Conservation (phyloP, 2,329 filamentous ascomycete genomes). For the Trichoderma asperellum region DNA sequence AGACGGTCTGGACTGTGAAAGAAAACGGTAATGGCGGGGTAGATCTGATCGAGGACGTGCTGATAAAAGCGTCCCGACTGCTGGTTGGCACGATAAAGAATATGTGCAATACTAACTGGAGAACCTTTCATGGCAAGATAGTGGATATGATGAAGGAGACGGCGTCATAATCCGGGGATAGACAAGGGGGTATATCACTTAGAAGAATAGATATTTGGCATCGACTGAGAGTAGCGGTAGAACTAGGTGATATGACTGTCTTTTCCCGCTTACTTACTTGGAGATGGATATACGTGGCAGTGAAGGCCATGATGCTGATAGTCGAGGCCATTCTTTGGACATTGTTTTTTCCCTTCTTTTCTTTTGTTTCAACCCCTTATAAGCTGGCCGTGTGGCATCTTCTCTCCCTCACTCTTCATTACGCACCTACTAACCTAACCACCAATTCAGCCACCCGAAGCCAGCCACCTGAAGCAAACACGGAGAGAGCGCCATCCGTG, state of each 20-base stretch:
- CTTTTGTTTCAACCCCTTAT: background rate
- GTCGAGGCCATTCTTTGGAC: background rate
- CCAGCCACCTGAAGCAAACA: background rate
- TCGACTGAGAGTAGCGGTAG: background rate
- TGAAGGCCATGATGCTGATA: too few relatives aligned
- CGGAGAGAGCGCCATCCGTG: background rate
- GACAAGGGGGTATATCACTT: background rate
- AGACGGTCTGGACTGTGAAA: slow-evolving; percentile 54
- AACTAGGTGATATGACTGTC: background rate
- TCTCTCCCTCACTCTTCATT: background rate
- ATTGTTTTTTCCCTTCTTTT: background rate
- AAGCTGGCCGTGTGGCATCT: background rate
- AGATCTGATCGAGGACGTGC: slow-evolving; percentile 54
- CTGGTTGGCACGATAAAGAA: slow-evolving; percentile 54
- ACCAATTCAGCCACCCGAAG: background rate
- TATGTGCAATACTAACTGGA: slow-evolving; percentile 57
- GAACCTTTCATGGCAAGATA: slow-evolving; percentile 50
- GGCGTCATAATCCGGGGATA: background rate
- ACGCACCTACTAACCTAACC: background rate
- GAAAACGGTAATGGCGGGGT: slow-evolving; percentile 40
- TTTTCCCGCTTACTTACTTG: background rate
- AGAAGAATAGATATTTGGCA: too few relatives aligned
- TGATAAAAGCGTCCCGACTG: slow-evolving; percentile 55
- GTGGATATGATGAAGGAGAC: slow-evolving; percentile 22
- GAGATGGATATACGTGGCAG: too few relatives aligned